Evolutionary conservation across 75 land plant species (phyloP), one percentile per base, ranked within the genome.

Genomic region (Larix kaempferi): DNA sequence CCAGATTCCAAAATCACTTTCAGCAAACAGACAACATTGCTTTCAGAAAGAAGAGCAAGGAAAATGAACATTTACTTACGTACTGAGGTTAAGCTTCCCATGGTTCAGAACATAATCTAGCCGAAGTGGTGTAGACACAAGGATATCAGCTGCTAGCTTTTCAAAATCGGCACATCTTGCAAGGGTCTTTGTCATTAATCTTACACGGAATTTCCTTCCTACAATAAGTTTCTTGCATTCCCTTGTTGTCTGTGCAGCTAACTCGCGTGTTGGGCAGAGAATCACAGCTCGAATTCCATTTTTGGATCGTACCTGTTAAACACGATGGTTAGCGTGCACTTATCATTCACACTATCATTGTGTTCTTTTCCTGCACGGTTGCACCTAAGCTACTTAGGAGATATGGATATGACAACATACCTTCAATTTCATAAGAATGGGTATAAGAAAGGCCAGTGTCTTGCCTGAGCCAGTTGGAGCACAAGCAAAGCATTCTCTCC

Each of bases 401-500:
- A 1, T 14, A 77, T 35, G 27, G 11, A 6, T 19, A 69, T 37
- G 52, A 59, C 13, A 79, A 15, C 69, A 58, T 87, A 92, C 95
- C 91, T 84, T 88, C 39, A 98, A 81, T 82, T 87, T 95, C 88
- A 95, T 93, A 57, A 98, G 90, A 59, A 93, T 93, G 16, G 98
- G 99, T 44, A 90, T 89, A 13, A 93, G 74, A 84, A 98, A 98
- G 4, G 94, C 95, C 77, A 98, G 85, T 15, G 99, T 94, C 85
- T 98, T 98, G 3, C 98, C 99, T 71, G 98, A 98, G 44, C 99
- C 99, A 76, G 98, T 98, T 58, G 98, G 99, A 69, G 99, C 99
- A 87, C 95, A 93, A 33, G 95, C 99, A 88, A 98, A 95, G 81
- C 98, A 98, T 75, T 98, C 98, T n/a, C 94, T 81, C 37, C 86